Percentiles rank a stretch among this genome's conserved stretches.
These are phyloP conservation scores for Discostella pseudostelligera DNA, from an alignment of 108 stramenopile species.

Conservation along the genomic window DNA sequence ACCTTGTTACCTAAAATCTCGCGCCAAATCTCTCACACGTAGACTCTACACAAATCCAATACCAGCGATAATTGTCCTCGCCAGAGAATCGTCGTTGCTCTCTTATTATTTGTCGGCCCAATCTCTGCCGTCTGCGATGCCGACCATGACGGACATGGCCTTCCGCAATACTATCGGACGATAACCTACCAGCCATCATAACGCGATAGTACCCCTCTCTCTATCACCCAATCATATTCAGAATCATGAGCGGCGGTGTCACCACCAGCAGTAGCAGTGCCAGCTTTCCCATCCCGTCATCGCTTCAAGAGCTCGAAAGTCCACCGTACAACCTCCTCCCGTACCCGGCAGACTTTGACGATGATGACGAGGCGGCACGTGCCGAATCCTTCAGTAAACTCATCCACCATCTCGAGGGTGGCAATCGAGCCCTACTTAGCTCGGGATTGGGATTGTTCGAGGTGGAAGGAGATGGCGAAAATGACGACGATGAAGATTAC, in stretches of 20 bases:
- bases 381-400: conserved; percentile 75
- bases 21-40: not conserved
- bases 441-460: conserved; percentile 60
- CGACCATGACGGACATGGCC: not conserved
- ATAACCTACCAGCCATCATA: not conserved
- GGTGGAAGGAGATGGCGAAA: conserved; percentile 25
- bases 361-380: conserved; percentile 78
- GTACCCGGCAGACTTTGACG: conserved; percentile 84
- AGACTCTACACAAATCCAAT: not conserved
- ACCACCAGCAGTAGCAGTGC: conserved; percentile 14
- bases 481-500: conserved; percentile 42
- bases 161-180: not conserved
- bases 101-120: not conserved
- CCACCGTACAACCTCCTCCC: conserved; percentile 87
- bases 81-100: not conserved
- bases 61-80: not conserved
- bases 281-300: conserved; percentile 76
- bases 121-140: not conserved
- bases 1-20: too few relatives aligned
- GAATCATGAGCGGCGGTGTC: conserved; percentile 20
- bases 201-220: too few relatives aligned
- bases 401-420: conserved; percentile 56
- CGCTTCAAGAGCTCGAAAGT: conserved; percentile 78
- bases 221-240: too few relatives aligned
- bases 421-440: conserved; percentile 52